These are phyloP conservation scores for Aspergillus versicolor DNA, from an alignment of 2,329 filamentous ascomycete species.

Conservation along the genomic window DNA sequence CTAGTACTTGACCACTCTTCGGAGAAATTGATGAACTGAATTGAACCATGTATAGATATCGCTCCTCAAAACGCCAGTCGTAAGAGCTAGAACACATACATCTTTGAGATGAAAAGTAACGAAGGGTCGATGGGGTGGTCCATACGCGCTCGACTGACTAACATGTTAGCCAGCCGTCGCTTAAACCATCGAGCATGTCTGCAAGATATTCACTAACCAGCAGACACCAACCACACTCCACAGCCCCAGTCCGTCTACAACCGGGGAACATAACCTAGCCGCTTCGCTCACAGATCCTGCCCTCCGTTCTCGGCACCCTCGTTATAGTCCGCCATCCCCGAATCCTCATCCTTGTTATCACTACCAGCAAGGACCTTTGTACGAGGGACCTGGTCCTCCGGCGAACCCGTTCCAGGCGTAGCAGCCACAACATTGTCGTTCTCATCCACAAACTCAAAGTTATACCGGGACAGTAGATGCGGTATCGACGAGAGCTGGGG, in stretches of 20 bases:
- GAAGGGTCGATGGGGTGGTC: neutral
- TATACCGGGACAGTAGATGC: constrained; percentile 89
- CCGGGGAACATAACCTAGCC: neutral
- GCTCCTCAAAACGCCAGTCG: constrained; percentile 2
- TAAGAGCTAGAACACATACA: neutral
- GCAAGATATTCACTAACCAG: neutral
- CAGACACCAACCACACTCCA: neutral
- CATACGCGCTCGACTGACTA: neutral
- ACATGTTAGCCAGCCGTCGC: neutral
- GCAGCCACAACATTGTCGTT: constrained; percentile 80
- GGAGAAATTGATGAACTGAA: neutral
- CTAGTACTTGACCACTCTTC: neutral
- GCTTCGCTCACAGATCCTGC: constrained; percentile 15
- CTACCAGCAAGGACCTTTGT: constrained; percentile 64
- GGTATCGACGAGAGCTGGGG: constrained; percentile 96
- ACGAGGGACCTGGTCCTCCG: constrained; percentile 58
- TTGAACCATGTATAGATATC: neutral
- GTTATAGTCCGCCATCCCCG: constrained; percentile 36
- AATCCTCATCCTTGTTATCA: constrained; percentile 30
- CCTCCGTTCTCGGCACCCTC: constrained; percentile 24
- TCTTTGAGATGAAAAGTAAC: neutral
- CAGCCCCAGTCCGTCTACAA: neutral
- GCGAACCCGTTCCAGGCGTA: constrained; percentile 70
- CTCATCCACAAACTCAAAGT: constrained; percentile 97
- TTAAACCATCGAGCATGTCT: neutral